A percentile compares a stretch with the other conserved stretches of the same genome.
These are phyloP conservation scores for Melocanna baccifera DNA, from an alignment of 176 grass and related monocot species.

Conservation along the genomic window DNA sequence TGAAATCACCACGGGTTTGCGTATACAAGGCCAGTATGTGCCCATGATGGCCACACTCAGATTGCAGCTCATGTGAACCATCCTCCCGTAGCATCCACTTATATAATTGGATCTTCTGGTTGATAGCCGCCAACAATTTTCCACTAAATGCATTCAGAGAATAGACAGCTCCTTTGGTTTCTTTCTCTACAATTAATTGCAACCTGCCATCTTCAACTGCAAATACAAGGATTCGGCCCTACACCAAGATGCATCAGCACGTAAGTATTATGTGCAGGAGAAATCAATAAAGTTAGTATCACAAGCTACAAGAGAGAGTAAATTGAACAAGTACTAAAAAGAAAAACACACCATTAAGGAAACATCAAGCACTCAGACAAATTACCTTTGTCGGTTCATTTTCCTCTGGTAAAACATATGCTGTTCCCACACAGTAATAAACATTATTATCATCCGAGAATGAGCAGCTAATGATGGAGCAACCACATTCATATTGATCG, in stretches of 20 bases:
- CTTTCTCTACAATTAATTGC: conserved; percentile 80
- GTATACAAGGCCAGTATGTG: conserved; percentile 87
- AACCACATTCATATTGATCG: conserved; percentile 79
- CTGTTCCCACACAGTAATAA: conserved; percentile 90
- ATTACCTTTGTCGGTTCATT: conserved; percentile 89
- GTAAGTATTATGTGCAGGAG: conserved; percentile 16
- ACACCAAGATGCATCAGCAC: conserved; percentile 12
- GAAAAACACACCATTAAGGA: background rate
- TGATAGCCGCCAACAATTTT: conserved; percentile 92
- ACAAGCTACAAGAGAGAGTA: background rate
- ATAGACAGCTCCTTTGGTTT: conserved; percentile 92
- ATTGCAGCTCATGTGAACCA: conserved; percentile 74
- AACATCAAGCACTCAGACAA: background rate
- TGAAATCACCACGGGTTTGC: conserved; percentile 94
- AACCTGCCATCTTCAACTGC: conserved; percentile 79
- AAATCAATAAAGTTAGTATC: background rate
- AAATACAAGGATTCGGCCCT: conserved; percentile 95
- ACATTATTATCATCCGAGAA: conserved; percentile 85
- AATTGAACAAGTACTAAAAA: background rate
- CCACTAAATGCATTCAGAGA: conserved; percentile 87
- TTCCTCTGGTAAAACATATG: conserved; percentile 92
- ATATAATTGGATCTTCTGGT: conserved; percentile 93
- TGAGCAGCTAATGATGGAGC: conserved; percentile 85
- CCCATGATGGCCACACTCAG: conserved; percentile 86
- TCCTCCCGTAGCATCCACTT: conserved; percentile 77